phyloP scores from a whole-genome alignment of 768 basidiomycete genomes.

The Suillus paluster region DNA sequence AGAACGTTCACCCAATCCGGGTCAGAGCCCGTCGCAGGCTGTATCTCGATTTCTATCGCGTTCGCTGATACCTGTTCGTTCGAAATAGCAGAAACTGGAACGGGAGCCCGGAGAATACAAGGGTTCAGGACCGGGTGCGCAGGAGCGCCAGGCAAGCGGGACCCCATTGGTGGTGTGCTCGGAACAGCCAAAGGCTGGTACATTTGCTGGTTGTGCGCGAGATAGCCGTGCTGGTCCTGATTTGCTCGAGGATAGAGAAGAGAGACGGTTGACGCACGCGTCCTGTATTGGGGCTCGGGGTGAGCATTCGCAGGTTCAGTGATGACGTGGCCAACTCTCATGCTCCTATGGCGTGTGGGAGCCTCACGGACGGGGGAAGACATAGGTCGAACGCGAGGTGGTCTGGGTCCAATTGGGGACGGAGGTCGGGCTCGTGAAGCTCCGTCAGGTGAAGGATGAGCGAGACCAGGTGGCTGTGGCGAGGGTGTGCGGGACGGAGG shows the following conservation, averaged over 20 bases:
- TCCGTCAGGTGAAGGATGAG: slow-evolving; percentile 21
- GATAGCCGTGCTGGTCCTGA: slow-evolving; percentile 37
- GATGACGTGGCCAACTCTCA: slow-evolving; percentile 29
- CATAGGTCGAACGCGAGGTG: slow-evolving; percentile 34
- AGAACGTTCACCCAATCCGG: slow-evolving; percentile 51
- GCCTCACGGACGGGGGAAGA: slow-evolving; percentile 33
- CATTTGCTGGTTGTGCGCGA: slow-evolving; percentile 36
- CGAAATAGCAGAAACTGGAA: slow-evolving; percentile 16
- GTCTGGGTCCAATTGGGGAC: slow-evolving; percentile 57
- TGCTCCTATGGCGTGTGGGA: slow-evolving; percentile 36
- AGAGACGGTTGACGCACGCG: slow-evolving; percentile 35
- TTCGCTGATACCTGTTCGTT: background rate
- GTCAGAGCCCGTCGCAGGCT: slow-evolving; percentile 48
- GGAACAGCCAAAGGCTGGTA: slow-evolving; percentile 35
- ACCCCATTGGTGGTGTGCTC: slow-evolving; percentile 20
- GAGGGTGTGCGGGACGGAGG: slow-evolving; percentile 37
- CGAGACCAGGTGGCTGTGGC: slow-evolving; percentile 18
- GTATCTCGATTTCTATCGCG: slow-evolving; percentile 23
- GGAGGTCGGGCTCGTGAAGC: slow-evolving; percentile 46
- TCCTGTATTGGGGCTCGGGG: slow-evolving; percentile 24
- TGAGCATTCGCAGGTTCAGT: slow-evolving; percentile 20
- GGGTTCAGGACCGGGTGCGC: slow-evolving; percentile 20
- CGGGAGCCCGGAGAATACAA: slow-evolving; percentile 16
- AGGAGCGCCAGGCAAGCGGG: slow-evolving; percentile 23
- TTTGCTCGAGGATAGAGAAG: slow-evolving; percentile 26